Base-by-base conservation (phyloP, 2,329 filamentous ascomycete species). In the Sporothrix brunneoviolacea region DNA sequence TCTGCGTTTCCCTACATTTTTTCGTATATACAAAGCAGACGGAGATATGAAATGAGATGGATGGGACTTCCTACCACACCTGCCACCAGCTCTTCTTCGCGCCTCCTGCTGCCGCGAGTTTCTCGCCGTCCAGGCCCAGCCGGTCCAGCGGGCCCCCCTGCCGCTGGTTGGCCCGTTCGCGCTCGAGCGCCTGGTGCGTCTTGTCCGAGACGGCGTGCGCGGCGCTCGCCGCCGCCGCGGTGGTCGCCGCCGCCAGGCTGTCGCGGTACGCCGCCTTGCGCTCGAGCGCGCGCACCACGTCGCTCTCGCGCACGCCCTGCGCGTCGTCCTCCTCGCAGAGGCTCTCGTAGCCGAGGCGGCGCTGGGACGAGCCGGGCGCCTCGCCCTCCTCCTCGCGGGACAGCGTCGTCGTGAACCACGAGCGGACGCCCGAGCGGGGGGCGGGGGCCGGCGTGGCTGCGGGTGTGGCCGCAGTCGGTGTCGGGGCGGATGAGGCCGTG, bases 91-190 rank as follows among this genome's bases (percentile, higher is more conserved):
- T 68, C 65, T 74, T 77, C 68, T 74, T 76, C 41, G 54, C 59
- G 4, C 30, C 27, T 6, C 47, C 8, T 1, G 54, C 59, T 3
- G 41, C 33, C 4, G 44, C 16, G 16, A 28, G 50, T 16, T 48
- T 58, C 55, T 58, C 60, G 18, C 53, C 58, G 28, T 70, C 66
- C 27, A 72, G 59, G 0, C 74, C 76, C 3, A 79, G 53, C 51
- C 71, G 70, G 57, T 80, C 76, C 39, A 80, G 61, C 44, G 69
- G 70, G 2, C 76, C 77, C 18, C 76, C 76, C 12, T 56, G 64
- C 53, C 66, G 66, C 66, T 80, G 75, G 53, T 73, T 74, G 56
- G 74, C 69, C 56, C 69, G 70, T 64, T 80, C 76, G 36, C 65
- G 61, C 52, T 76, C 72, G 55, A 76, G 72, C 1, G 68, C 73